phyloP scores from a whole-genome alignment of 345 rosid species.

The Heritiera littoralis region DNA sequence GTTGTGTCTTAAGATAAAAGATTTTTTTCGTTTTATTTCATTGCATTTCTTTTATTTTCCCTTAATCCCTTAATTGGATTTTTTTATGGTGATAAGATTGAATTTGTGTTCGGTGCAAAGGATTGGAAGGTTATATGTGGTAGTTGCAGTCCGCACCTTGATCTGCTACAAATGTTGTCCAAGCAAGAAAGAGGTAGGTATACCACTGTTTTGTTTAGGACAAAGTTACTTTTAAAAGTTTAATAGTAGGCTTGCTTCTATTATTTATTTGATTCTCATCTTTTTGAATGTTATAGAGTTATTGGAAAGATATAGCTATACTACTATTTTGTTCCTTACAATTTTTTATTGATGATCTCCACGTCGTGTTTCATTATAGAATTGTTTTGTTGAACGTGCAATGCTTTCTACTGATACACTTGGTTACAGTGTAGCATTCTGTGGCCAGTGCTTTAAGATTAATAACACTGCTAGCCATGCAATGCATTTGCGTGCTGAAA shows the following conservation, averaged over 20 bases:
- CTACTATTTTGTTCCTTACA: background rate
- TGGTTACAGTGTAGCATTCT: background rate
- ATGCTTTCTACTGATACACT: background rate
- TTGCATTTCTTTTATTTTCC: no score
- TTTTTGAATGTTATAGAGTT: background rate
- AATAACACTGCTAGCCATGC: background rate
- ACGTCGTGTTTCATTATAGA: background rate
- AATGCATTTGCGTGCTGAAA: background rate
- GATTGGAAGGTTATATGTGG: no score
- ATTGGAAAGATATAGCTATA: background rate
- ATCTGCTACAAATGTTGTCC: no score
- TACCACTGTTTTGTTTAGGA: no score
- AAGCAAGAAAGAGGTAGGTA: no score
- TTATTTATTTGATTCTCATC: background rate
- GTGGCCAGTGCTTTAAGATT: background rate
- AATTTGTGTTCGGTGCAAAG: no score
- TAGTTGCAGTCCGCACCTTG: no score
- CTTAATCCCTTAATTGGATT: no score
- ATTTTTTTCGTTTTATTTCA: no score
- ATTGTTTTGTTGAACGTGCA: background rate
- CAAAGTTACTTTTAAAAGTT: no score
- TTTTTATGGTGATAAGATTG: no score
- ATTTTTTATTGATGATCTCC: background rate
- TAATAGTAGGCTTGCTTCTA: background rate
- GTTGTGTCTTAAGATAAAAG: no score